phyloP scores from a whole-genome alignment of 2,329 filamentous ascomycete genomes.

The Paraconiothyrium brasiliense region DNA sequence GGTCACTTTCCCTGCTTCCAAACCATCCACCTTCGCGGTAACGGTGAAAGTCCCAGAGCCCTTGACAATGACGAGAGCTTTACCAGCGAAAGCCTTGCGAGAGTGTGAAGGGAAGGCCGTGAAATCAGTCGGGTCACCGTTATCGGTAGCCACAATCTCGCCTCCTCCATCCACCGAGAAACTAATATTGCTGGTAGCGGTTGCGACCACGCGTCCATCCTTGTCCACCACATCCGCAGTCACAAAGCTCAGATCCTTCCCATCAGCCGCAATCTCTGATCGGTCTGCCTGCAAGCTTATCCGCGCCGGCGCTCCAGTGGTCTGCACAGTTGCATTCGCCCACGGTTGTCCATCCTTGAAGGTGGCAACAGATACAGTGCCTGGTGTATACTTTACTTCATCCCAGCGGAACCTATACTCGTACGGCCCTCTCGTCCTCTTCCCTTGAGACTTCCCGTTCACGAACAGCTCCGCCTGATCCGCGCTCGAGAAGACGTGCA shows the following conservation, averaged over 20 bases:
- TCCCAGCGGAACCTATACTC: slow-evolving; percentile 65
- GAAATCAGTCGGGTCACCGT: slow-evolving; percentile 53
- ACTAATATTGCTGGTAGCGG: slow-evolving; percentile 53
- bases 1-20: slow-evolving; percentile 4
- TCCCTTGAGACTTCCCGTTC: slow-evolving; percentile 59
- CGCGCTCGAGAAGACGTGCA: slow-evolving; percentile 62
- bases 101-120: slow-evolving; percentile 29
- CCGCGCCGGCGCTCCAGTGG: slow-evolving; percentile 51
- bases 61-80: slow-evolving; percentile 32
- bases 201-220: slow-evolving; percentile 55
- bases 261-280: slow-evolving; percentile 50
- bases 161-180: slow-evolving; percentile 57
- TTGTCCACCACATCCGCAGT: slow-evolving; percentile 57
- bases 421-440: slow-evolving; percentile 44
- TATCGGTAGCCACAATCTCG: slow-evolving; percentile 61
- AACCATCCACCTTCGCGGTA: slow-evolving; percentile 27
- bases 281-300: slow-evolving; percentile 55
- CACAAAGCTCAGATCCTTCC: slow-evolving; percentile 60
- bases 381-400: slow-evolving; percentile 58
- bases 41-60: slow-evolving; percentile 21
- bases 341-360: slow-evolving; percentile 60
- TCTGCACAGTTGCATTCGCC: slow-evolving; percentile 56
- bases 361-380: slow-evolving; percentile 58
- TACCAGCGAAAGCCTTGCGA: slow-evolving; percentile 35
- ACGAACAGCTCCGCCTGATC: slow-evolving; percentile 65